phyloP scores from a whole-genome alignment of 192 early-diverging fungal genomes.

The Coemansia pectinata region DNA sequence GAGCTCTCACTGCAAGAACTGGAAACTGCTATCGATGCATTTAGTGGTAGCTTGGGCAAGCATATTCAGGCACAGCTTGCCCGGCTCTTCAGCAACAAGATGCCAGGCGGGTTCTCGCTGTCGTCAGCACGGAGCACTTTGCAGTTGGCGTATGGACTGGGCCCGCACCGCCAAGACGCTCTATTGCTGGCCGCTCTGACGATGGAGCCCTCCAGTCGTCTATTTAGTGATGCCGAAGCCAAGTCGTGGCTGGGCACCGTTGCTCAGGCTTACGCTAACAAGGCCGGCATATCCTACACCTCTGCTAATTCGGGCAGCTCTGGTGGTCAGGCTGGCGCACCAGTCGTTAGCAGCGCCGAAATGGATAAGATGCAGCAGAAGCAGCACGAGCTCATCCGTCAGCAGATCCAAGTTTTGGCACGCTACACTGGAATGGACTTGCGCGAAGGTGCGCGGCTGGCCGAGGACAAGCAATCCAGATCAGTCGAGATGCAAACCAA shows the following conservation, averaged over 20 bases:
- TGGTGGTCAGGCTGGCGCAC: neutral
- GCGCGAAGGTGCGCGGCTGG: conserved; percentile 65
- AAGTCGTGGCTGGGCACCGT: conserved; percentile 77
- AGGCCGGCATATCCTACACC: conserved; percentile 69
- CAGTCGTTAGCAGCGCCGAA: conserved; percentile 84
- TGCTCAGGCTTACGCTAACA: conserved; percentile 70
- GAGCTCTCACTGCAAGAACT: conserved; percentile 85
- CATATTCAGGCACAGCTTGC: conserved; percentile 68
- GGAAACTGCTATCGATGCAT: conserved; percentile 60
- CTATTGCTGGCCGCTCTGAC: conserved; percentile 73
- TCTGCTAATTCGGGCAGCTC: conserved; percentile 62
- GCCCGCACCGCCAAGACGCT: conserved; percentile 71
- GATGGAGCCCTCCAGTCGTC: conserved; percentile 78
- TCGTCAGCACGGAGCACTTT: conserved; percentile 71
- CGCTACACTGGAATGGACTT: conserved; percentile 84
- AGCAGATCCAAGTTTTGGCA: conserved; percentile 85
- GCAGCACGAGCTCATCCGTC: conserved; percentile 73
- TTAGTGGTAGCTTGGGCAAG: conserved; percentile 75
- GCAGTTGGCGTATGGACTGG: conserved; percentile 70
- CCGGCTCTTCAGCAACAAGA: conserved; percentile 81
- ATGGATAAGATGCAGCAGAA: conserved; percentile 83
- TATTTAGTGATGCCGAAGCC: conserved; percentile 72
- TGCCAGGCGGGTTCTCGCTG: conserved; percentile 90
- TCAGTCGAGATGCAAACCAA: conserved; percentile 65
- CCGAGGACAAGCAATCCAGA: conserved; percentile 62